Evolutionary conservation across 495 filamentous ascomycete genomes (phyloP), one percentile per base, ranked within the genome.

Genomic region (Aspergillus bridgeri): DNA sequence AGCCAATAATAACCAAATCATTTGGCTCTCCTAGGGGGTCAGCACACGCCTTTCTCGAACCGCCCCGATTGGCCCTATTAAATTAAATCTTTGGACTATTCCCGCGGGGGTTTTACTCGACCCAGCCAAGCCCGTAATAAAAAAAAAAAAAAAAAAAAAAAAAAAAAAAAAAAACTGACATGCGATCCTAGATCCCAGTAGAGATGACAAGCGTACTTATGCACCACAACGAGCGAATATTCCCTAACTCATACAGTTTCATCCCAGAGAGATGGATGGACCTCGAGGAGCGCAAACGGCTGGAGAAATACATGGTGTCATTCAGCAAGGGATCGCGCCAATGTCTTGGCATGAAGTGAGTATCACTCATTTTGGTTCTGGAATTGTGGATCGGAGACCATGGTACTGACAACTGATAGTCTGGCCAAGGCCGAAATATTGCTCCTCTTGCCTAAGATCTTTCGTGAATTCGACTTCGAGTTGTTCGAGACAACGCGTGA

Each of bases 271-370:
- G 79, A 25, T 83, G 77, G 76, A 56, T 67, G 54, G 65, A 68
- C 27, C 61, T 44, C 2, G 59, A 65, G 6, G 49, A 66, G 20
- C 66, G 71, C 3, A 63, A 70, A 24, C 58, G 64, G 15, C 65
- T 82, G 27, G 73, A 79, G 18, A 74, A 70, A 47, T 79, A 81
- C 48, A 49, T 83, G 51, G 65, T 80, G 3, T 57, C 76, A 0
- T 84, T 84, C 53, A 73, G 67, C 19, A 78, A 75, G 60, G 80
- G 82, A 2, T 70, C 65, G 2, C 59, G 82, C 43, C 62, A 65
- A 20, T 85, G 81, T 53, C 59, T 86, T 24, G 83, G 79, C 1
- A 81, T 80, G 42, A 77, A 79, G 69, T 70, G 62, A 20, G 66
- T 61, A 9, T 6, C 6, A 9, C 27, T 1, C 5, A 7, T 3